Conservation (phyloP, 805 yeast genomes). For the Monosporozyma aerobia region DNA sequence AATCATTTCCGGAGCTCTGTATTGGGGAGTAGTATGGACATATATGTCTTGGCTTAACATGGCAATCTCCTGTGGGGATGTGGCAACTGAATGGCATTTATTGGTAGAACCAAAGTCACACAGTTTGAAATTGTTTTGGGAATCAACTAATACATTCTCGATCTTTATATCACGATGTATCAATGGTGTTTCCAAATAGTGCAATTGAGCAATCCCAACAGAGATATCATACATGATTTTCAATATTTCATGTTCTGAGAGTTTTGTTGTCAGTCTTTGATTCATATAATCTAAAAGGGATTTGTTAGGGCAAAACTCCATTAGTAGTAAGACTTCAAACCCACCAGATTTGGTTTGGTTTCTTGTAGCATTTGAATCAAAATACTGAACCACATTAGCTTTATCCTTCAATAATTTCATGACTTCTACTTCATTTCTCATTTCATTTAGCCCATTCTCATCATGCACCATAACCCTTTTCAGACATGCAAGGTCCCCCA, state of each 20-base stretch:
- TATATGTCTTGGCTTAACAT: constrained; percentile 74
- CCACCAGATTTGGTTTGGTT: constrained; percentile 31
- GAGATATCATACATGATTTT: constrained; percentile 78
- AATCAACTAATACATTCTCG: constrained; percentile 82
- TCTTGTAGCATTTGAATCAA: constrained; percentile 69
- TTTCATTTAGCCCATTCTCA: constrained; percentile 53
- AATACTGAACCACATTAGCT: constrained; percentile 55
- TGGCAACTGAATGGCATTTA: constrained; percentile 37
- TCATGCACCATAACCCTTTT: constrained; percentile 69
- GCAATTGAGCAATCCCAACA: constrained; percentile 79
- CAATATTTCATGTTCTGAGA: constrained; percentile 66
- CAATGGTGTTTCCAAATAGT: constrained; percentile 51
- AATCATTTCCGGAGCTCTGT: constrained; percentile 92
- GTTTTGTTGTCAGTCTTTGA: constrained; percentile 66
- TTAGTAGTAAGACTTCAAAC: constrained; percentile 81
- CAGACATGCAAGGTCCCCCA: constrained; percentile 49
- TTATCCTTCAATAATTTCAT: constrained; percentile 55
- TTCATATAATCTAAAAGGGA: constrained; percentile 90
- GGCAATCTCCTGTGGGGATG: constrained; percentile 71
- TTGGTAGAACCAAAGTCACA: constrained; percentile 93
- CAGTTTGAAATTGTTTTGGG: constrained; percentile 59
- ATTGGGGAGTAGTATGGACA: constrained; percentile 91
- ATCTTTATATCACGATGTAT: constrained; percentile 92
- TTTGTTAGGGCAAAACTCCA: constrained; percentile 87
- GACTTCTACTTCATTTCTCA: constrained; percentile 70